Evolutionary conservation across 1,284 basidiomycete genomes (phyloP).

Genomic region (Ganoderma lucidum): DNA sequence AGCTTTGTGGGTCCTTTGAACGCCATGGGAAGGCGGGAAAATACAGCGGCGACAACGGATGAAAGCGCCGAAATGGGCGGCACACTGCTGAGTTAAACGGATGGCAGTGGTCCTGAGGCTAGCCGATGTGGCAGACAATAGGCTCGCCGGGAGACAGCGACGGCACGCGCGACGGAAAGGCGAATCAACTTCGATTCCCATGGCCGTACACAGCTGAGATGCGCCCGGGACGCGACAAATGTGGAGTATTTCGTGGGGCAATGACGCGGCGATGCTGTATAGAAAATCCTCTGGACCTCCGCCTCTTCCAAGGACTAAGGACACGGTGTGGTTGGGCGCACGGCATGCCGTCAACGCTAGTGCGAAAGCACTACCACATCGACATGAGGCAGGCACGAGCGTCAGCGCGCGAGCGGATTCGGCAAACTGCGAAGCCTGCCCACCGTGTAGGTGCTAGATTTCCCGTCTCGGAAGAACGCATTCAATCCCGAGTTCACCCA

Average conservation of each 20-base stretch:
- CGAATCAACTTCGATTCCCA: conserved; percentile 5
- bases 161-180: not conserved
- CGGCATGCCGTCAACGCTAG: conserved; percentile 2
- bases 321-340: conserved; percentile 7
- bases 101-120: not conserved
- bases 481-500: not conserved
- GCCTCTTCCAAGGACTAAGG: not conserved
- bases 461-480: not conserved
- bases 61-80: conserved; percentile 1
- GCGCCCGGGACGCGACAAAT: not conserved
- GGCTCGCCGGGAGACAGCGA: not conserved
- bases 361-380: not conserved
- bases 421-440: not conserved
- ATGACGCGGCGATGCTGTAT: not conserved
- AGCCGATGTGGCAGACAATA: not conserved
- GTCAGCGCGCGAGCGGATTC: not conserved
- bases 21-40: conserved; percentile 1
- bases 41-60: not conserved
- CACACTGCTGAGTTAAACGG: not conserved
- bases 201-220: not conserved
- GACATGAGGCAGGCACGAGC: conserved; percentile 4
- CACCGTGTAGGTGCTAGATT: not conserved
- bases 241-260: not conserved
- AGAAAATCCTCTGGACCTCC: not conserved
- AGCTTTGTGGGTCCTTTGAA: not conserved